Base-by-base conservation (phyloP, 164 flowering plant genomes). In the Liquidambar formosana region DNA sequence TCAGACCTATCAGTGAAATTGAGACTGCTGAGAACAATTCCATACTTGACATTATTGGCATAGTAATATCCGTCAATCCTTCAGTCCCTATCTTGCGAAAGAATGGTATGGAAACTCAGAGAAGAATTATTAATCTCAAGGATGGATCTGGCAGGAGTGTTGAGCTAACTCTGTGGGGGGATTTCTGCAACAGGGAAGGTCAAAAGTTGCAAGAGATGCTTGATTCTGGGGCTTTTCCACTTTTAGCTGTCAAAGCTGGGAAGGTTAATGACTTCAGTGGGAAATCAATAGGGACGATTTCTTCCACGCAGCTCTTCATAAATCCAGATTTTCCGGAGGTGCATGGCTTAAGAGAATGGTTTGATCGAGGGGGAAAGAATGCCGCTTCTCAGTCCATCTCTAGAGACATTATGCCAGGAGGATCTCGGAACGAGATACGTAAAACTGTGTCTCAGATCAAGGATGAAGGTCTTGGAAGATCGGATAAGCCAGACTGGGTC, bases 31-130 rank as follows among this genome's bases (percentile, higher is more conserved):
- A 89, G 60, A 93, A 80, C 75, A 89, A 90, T 78, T 81, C 96
- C 19, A 81, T 96, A 26, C 54, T 92, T 49, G 99, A 96, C 79
- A 74, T 89, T 59, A 86, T 96, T 76, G 97, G 97, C 49, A 64
- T 96, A 66, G 97, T 96, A 18, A 80, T 75, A 68, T 76, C 88
- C 63, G 89, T 89, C 27, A 90, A 86, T 69, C 98, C 98, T 61
- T 90, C 94, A 18, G 85, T 89, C 41, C 89, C 97, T 52, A 88
- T 96, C 63, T 46, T 90, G 83, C 87, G 97, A 67, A 96, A 93
- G 81, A 96, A 96, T 76, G 98, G 98, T 14, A 88, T 92, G 97
- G 98, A 96, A 85, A 92, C 99, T 68, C 98, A 85, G 79, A 87
- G 92, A 80, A 85, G 98, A 78, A 74, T 81, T 65, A 61, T 92